Base-by-base conservation (phyloP, 2,329 filamentous ascomycete species). In the Trichoderma sp. region DNA sequence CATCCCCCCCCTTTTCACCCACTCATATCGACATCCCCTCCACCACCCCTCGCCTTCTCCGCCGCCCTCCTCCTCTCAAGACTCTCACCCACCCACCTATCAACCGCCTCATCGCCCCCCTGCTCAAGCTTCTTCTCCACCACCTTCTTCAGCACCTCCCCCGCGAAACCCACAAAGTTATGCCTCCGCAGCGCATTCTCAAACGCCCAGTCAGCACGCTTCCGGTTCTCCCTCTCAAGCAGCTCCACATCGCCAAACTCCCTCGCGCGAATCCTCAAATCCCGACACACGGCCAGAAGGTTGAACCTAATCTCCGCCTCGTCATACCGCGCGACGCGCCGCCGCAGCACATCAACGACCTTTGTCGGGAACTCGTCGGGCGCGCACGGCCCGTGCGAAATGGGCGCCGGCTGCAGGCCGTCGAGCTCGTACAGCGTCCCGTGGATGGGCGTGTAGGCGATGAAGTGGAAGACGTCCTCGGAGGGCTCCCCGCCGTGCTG, bases 391-490 rank as follows among this genome's bases (percentile, higher is more conserved):
- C 94, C 95, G 78, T 99, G 95, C 57, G 87, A 88, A 71, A 99
- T 97, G 63, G 95, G 95, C 65, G 91, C 90, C 4, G 93, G 92
- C 79, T 98, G 94, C 69, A 99, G 82, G 19, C 95, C 95, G 78
- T 99, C 95, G 60, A 99, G 85, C 80, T 99, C 95, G 82, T 97
- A 99, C 63, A 99, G 84, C 5, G 81, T 87, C 69, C 89, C 90
- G 74, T 90, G 86, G 70, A 97, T 84, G 62, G 89, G 85, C 9
- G 92, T 93, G 79, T 99, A 99, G 39, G 93, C 95, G 72, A 99
- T 93, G 78, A 99, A 99, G 80, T 99, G 95, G 80, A 96, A 99
- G 30, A 94, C 91, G 74, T 98, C 95, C 72, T 96, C 93, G 30
- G 57, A 60, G 63, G 91, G 83, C 67, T 87, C 86, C 15, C 85